phyloP scores from a whole-genome alignment of 179 eudicot species.

The Amaranthus tricolor region DNA sequence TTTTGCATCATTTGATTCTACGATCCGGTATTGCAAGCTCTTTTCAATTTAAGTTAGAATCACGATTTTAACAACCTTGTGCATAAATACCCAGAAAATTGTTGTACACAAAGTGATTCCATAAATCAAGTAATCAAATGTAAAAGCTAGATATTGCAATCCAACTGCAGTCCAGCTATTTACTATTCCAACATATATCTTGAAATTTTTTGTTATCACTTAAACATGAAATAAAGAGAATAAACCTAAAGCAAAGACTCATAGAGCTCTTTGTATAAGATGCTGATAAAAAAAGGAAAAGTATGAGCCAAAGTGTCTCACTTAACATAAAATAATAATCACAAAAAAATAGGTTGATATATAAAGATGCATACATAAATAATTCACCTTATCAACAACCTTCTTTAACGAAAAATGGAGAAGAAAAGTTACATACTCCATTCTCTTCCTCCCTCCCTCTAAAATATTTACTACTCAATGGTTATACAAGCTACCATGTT shows the following conservation, averaged over 20 bases:
- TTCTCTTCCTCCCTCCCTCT: background rate
- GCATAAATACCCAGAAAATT: no score
- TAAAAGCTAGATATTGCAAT: background rate
- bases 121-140: background rate
- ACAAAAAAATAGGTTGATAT: background rate
- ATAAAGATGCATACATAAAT: background rate
- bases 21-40: no score
- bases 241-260: background rate
- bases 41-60: no score
- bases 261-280: background rate
- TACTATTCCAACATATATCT: background rate
- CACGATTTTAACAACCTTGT: no score
- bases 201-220: background rate
- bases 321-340: background rate
- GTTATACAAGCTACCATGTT: background rate
- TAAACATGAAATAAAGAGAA: background rate
- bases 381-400: background rate
- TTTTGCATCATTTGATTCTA: no score
- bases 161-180: background rate
- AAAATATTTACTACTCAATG: background rate
- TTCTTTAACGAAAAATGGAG: background rate
- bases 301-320: background rate
- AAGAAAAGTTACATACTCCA: background rate
- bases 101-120: background rate
- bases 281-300: background rate